These are phyloP conservation scores for Takashimella koratensis DNA, from an alignment of 1,284 basidiomycete species.

Conservation along the genomic window DNA sequence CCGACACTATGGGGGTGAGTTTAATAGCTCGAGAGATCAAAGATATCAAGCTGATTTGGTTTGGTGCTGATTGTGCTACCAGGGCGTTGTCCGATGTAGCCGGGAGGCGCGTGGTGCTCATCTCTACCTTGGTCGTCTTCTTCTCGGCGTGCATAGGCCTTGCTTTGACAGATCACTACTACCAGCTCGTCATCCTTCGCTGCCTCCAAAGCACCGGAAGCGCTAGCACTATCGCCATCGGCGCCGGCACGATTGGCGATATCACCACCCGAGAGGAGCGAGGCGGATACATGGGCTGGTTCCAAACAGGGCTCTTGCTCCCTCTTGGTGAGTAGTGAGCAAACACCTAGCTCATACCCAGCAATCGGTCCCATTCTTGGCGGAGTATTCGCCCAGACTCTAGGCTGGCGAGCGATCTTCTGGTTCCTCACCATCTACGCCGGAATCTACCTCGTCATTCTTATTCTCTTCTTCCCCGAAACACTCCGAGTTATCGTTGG, in stretches of 20 bases:
- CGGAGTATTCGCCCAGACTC: conserved; percentile 29
- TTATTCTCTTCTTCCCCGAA: conserved; percentile 59
- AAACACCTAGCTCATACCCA: too few species aligned
- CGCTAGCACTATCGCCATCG: conserved; percentile 10
- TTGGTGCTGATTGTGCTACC: too few species aligned
- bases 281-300: neutral
- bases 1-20: conserved; percentile 60
- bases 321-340: too few species aligned
- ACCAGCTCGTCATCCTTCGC: conserved; percentile 5
- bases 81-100: conserved; percentile 2
- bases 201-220: conserved; percentile 5
- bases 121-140: conserved; percentile 3
- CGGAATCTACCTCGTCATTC: conserved; percentile 25
- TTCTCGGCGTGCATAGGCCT: conserved; percentile 5
- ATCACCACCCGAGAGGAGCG: conserved; percentile 5
- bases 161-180: conserved; percentile 4
- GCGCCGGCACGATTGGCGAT: conserved; percentile 9
- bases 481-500: conserved; percentile 54
- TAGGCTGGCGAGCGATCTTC: conserved; percentile 42
- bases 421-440: conserved; percentile 37
- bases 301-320: neutral
- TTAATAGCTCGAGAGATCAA: too few species aligned
- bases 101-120: conserved; percentile 2
- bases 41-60: conserved; percentile 35
- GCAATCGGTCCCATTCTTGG: conserved; percentile 24